Base-by-base conservation (phyloP, 2,329 filamentous ascomycete genomes). In the Sclerotinia spermophila region DNA sequence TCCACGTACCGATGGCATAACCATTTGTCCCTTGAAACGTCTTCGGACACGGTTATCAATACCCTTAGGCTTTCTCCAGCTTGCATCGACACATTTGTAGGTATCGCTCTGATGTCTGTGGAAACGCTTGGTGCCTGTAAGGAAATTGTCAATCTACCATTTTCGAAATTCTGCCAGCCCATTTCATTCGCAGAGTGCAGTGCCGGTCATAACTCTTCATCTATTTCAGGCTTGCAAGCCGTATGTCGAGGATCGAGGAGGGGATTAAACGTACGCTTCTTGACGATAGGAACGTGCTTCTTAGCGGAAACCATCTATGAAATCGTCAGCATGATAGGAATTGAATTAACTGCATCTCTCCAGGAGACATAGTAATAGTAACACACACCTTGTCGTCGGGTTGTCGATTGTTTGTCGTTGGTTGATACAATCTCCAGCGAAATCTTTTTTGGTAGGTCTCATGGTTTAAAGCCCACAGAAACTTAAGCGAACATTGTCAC, bases 61-160 rank as follows among this genome's bases (percentile, higher is more conserved):
- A 93, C 96, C 96, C 93, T 99, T 99, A 79, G 96, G 96, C 90
- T 98, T 99, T 86, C 96, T 92, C 96, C 96, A 99, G 89, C 89
- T 91, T 79, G 92, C 83, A 82, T 88, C 90, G 79, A 98, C 90
- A 83, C 96, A 91, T 87, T 90, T 97, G 89, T 97, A 99, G 83
- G 91, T 91, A 86, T 98, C 96, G 85, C 89, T 92, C 90, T 99
- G 96, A 87, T 99, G 96, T 84, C 96, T 92, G 86, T 89, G 90
- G 92, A 98, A 99, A 86, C 87, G 89, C 89, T 94, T 93, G 82
- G 92, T 94, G 89, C 91, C 93, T 96, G 81, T 82, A 82, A 75
- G 76, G 78, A 78, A 73, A 17, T 27, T 53, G 35, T 68, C 53
- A 68, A 71, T 71, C 44, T 55, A 42, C 15, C 27, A 24, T 60